Evolutionary conservation across 192 early-diverging fungal genomes (phyloP), one percentile per base, ranked within the genome.

Genomic region (Backusella tarrabulga): DNA sequence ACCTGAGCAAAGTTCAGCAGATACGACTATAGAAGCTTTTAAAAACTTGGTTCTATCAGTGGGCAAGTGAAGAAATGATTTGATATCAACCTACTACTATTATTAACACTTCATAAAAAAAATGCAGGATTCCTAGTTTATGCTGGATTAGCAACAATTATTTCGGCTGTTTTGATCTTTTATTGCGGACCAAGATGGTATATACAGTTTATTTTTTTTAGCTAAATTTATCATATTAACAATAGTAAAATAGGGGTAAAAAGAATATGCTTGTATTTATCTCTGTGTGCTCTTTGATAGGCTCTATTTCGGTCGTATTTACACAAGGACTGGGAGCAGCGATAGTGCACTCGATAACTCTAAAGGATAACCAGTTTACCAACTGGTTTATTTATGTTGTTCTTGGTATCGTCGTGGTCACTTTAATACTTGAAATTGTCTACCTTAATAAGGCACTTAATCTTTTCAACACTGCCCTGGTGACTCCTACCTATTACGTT

Each of bases 401-500:
- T 68, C 88, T 92, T 17, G 78, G 87, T 15, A 90, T 94, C 15
- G 94, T 96, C 50, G 79, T 91, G 17, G 78, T 91, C 26, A 95
- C 94, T 66, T 90, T 95, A 34, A 78, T 96, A 42, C 92, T 94
- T 11, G 95, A 98, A 84, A 95, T 97, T 85, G 97, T 97, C 82
- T 98, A 96, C 82, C 92, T 98, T 72, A 98, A 98, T 89, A 98
- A 98, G 81, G 95, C 97, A n/a, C 86, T 98, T 41, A 95, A 96
- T 76, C 82, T 95, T 68, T 98, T 97, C 83, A 94, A 93, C 44
- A 98, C 97, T 35, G 95, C 95, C 70, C 79, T 94, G 72, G 93
- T 95, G 36, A 94, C 91, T 14, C 91, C 93, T 72, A 94, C 96
- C 76, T 98, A 98, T 89, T 98, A 96, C 76, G 97, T 98, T 19